Evolutionary conservation across 2,329 filamentous ascomycete genomes (phyloP).

Genomic region (Podosphaera xanthii): DNA sequence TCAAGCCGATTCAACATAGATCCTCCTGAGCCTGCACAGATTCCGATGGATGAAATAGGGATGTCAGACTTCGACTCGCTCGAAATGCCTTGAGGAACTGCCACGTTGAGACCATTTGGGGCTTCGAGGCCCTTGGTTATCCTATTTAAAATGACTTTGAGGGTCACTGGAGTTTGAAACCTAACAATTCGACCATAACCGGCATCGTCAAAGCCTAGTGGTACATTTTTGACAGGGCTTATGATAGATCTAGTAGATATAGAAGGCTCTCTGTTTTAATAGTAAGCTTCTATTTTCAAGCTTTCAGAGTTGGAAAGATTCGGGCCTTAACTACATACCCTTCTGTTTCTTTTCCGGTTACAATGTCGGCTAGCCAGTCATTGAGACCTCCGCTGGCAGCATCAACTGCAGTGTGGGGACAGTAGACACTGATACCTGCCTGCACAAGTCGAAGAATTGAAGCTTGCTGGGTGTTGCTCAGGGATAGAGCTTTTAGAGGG

Average conservation of each 20-base stretch:
- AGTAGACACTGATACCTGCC: conserved; percentile 83
- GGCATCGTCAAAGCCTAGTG: conserved; percentile 11
- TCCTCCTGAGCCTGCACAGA: conserved; percentile 77
- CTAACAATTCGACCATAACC: conserved; percentile 16
- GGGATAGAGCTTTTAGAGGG: conserved; percentile 69
- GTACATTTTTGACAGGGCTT: conserved; percentile 9
- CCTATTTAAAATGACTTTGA: conserved; percentile 9
- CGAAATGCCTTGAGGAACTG: conserved; percentile 12
- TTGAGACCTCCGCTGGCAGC: conserved; percentile 67
- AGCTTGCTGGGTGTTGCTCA: conserved; percentile 65
- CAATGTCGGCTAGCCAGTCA: conserved; percentile 79
- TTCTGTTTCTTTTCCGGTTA: conserved; percentile 23
- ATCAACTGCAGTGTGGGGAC: conserved; percentile 85
- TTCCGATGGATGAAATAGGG: conserved; percentile 46
- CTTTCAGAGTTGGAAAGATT: not conserved
- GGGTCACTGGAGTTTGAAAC: conserved; percentile 9
- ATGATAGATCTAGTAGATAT: conserved; percentile 8
- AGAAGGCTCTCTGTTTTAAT: not conserved
- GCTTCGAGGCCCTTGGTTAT: conserved; percentile 8
- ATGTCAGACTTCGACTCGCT: conserved; percentile 5
- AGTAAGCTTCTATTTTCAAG: not conserved
- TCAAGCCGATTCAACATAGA: conserved; percentile 45
- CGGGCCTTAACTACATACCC: not conserved
- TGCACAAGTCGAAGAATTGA: conserved; percentile 63
- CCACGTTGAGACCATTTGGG: conserved; percentile 10